phyloP scores from a whole-genome alignment of 129 eudicot genomes.

The Chrysanthemum seticuspe region DNA sequence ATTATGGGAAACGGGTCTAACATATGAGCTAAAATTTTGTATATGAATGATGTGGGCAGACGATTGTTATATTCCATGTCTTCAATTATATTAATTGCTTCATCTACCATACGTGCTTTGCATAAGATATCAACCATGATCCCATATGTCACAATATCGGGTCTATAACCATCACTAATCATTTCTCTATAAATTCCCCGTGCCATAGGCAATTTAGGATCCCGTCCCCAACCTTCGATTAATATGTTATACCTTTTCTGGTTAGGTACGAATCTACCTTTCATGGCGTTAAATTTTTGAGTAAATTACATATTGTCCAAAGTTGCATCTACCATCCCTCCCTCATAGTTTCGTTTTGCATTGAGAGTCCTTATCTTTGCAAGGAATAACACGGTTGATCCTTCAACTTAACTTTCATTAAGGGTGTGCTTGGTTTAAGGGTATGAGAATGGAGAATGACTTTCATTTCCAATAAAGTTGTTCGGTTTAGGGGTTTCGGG shows the following conservation, averaged over 20 bases:
- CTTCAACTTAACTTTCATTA: no score
- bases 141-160: constrained; percentile 85
- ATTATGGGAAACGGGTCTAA: no score
- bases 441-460: no score
- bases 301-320: no score
- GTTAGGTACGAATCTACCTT: constrained; percentile 62
- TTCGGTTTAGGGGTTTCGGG: no score
- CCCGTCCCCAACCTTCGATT: constrained; percentile 94
- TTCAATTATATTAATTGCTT: constrained; percentile 60
- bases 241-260: constrained; percentile 86
- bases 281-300: constrained; percentile 55
- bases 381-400: no score
- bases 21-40: constrained; percentile 75
- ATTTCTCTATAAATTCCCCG: constrained; percentile 66
- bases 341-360: no score
- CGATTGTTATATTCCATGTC: constrained; percentile 65
- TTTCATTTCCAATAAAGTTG: no score
- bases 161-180: constrained; percentile 58
- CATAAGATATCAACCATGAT: constrained; percentile 92
- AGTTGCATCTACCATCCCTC: no score
- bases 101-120: constrained; percentile 82
- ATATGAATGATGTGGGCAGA: constrained; percentile 78
- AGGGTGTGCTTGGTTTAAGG: no score
- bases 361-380: no score
- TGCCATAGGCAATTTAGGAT: constrained; percentile 87